These are phyloP conservation scores for Trametes sp. DNA, from an alignment of 1,284 basidiomycete species.

Conservation along the genomic window DNA sequence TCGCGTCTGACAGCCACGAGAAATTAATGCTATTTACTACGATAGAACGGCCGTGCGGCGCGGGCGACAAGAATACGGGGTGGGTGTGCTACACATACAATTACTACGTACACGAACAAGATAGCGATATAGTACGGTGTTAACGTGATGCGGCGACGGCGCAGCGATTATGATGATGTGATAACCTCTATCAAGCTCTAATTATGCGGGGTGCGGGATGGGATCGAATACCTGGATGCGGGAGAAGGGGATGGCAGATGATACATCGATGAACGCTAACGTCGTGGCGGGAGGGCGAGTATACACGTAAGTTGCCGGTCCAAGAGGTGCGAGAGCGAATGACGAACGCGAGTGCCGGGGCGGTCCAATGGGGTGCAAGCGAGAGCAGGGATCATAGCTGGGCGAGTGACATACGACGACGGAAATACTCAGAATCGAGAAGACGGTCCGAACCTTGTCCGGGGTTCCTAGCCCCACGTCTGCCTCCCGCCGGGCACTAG, in stretches of 20 bases:
- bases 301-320: slow-evolving; percentile 33
- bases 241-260: slow-evolving; percentile 11
- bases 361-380: slow-evolving; percentile 28
- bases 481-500: slow-evolving; percentile 17
- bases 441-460: slow-evolving; percentile 29
- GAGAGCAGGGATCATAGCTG: slow-evolving; percentile 27
- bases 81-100: slow-evolving; percentile 23
- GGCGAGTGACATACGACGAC: slow-evolving; percentile 24
- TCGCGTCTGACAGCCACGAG: slow-evolving; percentile 25
- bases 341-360: slow-evolving; percentile 21
- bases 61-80: slow-evolving; percentile 24
- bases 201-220: slow-evolving; percentile 26
- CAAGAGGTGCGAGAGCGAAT: slow-evolving; percentile 29
- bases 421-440: slow-evolving; percentile 24
- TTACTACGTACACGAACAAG: slow-evolving; percentile 29
- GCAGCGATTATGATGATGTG: slow-evolving; percentile 23
- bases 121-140: slow-evolving; percentile 30
- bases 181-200: slow-evolving; percentile 32
- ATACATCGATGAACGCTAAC: slow-evolving; percentile 26
- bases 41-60: slow-evolving; percentile 12
- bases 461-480: slow-evolving; percentile 18
- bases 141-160: slow-evolving; percentile 23
- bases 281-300: slow-evolving; percentile 17
- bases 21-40: slow-evolving; percentile 20
- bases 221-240: slow-evolving; percentile 24